Evolutionary conservation across 2,329 filamentous ascomycete genomes (phyloP).

Genomic region (Colletotrichum filicis): DNA sequence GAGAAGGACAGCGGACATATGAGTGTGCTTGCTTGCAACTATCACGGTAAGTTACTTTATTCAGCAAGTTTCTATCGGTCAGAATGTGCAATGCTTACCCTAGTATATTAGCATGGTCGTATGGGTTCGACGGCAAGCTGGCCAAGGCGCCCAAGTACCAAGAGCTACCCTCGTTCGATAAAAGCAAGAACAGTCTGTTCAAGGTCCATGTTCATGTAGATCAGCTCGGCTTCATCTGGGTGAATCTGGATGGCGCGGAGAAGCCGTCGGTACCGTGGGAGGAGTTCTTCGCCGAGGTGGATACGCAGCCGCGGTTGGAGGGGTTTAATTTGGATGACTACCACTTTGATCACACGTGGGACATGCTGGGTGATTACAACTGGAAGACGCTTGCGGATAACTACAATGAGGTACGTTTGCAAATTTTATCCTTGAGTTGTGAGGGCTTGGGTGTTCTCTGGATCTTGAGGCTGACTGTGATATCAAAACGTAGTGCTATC

Average conservation of each 20-base stretch:
- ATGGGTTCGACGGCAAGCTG: conserved; percentile 53
- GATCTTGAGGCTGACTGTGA: background rate
- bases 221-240: conserved; percentile 58
- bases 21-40: background rate
- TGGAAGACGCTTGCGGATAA: conserved; percentile 57
- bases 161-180: conserved; percentile 51
- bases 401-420: conserved; percentile 51
- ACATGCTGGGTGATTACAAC: conserved; percentile 46
- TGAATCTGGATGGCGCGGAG: conserved; percentile 54
- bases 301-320: conserved; percentile 37
- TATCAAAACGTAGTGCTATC: conserved; percentile 47
- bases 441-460: too few relatives aligned
- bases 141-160: conserved; percentile 57
- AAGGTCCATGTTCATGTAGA: conserved; percentile 57
- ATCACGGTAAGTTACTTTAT: conserved; percentile 36
- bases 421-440: fast-evolving
- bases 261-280: conserved; percentile 53
- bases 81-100: background rate
- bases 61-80: background rate
- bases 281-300: conserved; percentile 47
- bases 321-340: conserved; percentile 39
- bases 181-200: conserved; percentile 50
- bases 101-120: conserved; percentile 49
- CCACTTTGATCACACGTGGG: conserved; percentile 44
- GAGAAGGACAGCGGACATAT: conserved; percentile 35